Percentiles rank a stretch among this genome's conserved stretches.
These are phyloP conservation scores for Penicillium macrosclerotiorum DNA, from an alignment of 495 filamentous ascomycete species.

Conservation along the genomic window DNA sequence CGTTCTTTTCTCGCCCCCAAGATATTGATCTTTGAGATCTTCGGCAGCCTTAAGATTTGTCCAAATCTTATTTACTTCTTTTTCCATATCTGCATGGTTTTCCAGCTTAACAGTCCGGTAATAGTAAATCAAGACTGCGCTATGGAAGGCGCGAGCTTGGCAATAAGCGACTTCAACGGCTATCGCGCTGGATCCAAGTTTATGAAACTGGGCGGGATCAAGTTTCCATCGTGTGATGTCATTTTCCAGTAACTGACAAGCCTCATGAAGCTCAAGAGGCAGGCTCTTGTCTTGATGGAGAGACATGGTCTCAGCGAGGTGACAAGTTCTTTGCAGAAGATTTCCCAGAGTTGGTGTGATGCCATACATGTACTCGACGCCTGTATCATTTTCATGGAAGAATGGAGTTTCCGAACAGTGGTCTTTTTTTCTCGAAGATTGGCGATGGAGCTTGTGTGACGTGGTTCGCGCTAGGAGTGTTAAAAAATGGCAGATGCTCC, in stretches of 20 bases:
- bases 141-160: conserved; percentile 11
- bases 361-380: conserved; percentile 10
- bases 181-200: not conserved
- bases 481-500: conserved; percentile 4
- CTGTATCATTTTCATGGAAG: not conserved
- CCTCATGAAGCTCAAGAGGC: not conserved
- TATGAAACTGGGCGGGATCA: not conserved
- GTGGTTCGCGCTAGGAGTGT: conserved; percentile 5
- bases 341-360: conserved; percentile 5
- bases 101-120: not conserved
- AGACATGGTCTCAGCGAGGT: not conserved
- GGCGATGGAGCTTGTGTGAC: conserved; percentile 4
- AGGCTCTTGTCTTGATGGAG: not conserved
- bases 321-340: conserved; percentile 4
- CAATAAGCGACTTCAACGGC: conserved; percentile 5
- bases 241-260: not conserved
- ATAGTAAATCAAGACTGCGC: conserved; percentile 6
- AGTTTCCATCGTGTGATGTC: not conserved
- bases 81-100: not conserved
- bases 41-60: conserved; percentile 5
- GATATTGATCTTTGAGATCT: conserved; percentile 3
- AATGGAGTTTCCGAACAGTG: not conserved
- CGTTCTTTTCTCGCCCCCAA: not conserved
- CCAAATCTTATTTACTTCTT: not conserved
- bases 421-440: not conserved